Percentiles rank a stretch among this genome's conserved stretches.
These are phyloP conservation scores for Colletotrichum somersetense DNA, from an alignment of 2,329 filamentous ascomycete species.

Conservation along the genomic window DNA sequence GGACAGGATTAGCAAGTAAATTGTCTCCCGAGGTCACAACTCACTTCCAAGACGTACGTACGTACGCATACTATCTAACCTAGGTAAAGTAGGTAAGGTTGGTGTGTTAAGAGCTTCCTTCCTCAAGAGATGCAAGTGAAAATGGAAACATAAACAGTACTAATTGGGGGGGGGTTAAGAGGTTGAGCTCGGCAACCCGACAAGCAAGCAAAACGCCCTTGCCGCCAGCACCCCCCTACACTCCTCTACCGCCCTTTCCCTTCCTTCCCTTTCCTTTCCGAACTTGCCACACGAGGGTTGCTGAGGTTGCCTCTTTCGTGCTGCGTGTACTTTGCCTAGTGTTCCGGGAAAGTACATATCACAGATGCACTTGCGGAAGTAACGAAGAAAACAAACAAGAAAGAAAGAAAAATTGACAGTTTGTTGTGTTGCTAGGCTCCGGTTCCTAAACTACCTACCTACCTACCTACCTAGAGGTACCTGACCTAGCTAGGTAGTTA, in stretches of 20 bases:
- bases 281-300: neutral
- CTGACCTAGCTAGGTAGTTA: too few species aligned
- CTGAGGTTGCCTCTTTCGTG: constrained; percentile 12
- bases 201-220: constrained; percentile 27
- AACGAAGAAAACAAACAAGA: neutral
- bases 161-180: neutral
- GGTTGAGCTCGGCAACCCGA: neutral
- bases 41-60: neutral
- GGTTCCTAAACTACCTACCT: constrained; percentile 21
- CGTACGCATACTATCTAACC: too few species aligned
- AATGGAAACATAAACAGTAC: neutral
- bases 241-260: constrained; percentile 9
- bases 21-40: neutral
- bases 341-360: neutral
- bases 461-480: too few species aligned
- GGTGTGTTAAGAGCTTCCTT: neutral
- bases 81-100: too few species aligned
- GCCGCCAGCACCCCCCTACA: constrained; percentile 8
- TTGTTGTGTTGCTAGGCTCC: constrained; percentile 16
- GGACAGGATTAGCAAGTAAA: neutral
- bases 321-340: neutral
- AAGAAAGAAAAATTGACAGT: neutral
- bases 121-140: neutral
- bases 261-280: constrained; percentile 1
- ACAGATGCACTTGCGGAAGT: neutral